A percentile compares a stretch with the other conserved stretches of the same genome.
Conservation (phyloP, 148 eudicot species). For the Rhododendron molle region DNA sequence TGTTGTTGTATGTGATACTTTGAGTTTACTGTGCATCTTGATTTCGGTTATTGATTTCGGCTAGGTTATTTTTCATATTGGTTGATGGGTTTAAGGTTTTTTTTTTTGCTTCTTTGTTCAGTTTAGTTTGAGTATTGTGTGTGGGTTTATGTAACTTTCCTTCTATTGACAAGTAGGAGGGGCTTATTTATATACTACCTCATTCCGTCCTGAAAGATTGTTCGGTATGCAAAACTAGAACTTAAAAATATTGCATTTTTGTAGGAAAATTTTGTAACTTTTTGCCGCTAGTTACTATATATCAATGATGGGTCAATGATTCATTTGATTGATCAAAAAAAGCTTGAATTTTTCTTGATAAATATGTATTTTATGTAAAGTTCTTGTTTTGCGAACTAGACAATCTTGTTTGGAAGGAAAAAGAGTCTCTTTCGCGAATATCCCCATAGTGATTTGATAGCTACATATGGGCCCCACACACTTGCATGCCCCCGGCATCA, state of each 20-base stretch:
- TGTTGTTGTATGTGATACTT: conserved; percentile 37
- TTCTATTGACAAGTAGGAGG: not conserved
- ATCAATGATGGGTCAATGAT: not conserved
- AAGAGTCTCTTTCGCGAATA: not conserved
- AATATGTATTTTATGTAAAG: not conserved
- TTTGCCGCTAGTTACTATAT: not conserved
- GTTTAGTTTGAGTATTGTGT: not conserved
- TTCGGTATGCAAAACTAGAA: not conserved
- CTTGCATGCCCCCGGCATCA: not conserved
- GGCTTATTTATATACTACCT: not conserved
- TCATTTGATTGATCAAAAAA: not conserved
- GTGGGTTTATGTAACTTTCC: not conserved
- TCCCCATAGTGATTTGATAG: not conserved
- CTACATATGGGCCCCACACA: not conserved
- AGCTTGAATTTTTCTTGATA: not conserved
- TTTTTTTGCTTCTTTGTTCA: not conserved
- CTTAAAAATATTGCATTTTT: not conserved
- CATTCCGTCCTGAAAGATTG: not conserved
- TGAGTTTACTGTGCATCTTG: not conserved
- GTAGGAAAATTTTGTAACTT: not conserved
- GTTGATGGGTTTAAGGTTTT: not conserved
- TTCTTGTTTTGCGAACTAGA: not conserved
- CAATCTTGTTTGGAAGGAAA: not conserved
- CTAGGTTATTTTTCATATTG: not conserved
- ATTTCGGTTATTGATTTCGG: not conserved